Percentiles rank a stretch among this genome's conserved stretches.
Conservation (phyloP, 2,329 filamentous ascomycete genomes). For the Colletotrichum higginsianum region DNA sequence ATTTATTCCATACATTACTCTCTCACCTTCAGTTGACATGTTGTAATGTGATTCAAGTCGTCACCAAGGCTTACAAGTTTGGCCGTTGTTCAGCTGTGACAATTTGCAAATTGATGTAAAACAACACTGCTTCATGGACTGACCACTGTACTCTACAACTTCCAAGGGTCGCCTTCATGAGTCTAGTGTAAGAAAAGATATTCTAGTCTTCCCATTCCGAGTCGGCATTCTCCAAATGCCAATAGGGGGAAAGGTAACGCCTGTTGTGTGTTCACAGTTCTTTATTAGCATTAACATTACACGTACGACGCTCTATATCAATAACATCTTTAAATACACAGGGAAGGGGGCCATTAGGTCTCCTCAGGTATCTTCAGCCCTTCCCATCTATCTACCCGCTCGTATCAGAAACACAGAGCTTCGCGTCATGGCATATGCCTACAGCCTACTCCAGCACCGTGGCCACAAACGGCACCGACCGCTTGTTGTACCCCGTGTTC, state of each 20-base stretch:
- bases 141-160: too few relatives aligned
- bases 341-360: neutral
- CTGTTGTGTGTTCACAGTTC: neutral
- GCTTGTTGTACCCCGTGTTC: conserved; percentile 34
- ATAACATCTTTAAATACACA: neutral
- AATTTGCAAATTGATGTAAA: too few relatives aligned
- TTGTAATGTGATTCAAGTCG: too few relatives aligned
- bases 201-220: too few relatives aligned
- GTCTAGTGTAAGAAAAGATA: too few relatives aligned
- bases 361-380: neutral
- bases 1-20: neutral
- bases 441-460: conserved; percentile 13
- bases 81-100: too few relatives aligned
- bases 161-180: too few relatives aligned
- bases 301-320: conserved; percentile 8
- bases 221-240: neutral
- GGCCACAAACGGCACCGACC: conserved; percentile 23
- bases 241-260: neutral
- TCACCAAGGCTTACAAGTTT: too few relatives aligned
- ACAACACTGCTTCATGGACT: too few relatives aligned
- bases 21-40: too few relatives aligned
- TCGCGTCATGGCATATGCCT: too few relatives aligned
- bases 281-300: conserved; percentile 16
- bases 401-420: neutral
- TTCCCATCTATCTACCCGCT: neutral